Base-by-base conservation (phyloP, 179 eudicot genomes). In the Silene coronaria region DNA sequence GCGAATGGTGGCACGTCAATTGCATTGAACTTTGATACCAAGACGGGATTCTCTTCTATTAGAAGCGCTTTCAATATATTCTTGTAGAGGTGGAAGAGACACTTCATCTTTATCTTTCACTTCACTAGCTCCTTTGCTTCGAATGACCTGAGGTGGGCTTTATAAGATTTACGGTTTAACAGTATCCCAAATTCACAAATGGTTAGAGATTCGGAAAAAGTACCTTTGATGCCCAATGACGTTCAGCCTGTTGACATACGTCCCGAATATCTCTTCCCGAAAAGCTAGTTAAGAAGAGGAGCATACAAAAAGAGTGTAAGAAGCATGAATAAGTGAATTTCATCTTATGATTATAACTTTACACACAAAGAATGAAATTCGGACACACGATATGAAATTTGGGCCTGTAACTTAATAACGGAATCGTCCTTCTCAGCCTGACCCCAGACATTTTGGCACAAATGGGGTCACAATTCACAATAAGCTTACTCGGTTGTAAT, bases 231-330 rank as follows among this genome's bases (percentile, higher is more conserved):
- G 97, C 99, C 97, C 99, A 96, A 48, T 84, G 93, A 5, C 99
- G 83, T 83, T 96, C 99, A 45, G 97, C 97, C 82, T 91, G 99
- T 79, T 89, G 97, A 84, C 97, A 93, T 28, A 88, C 89, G 71
- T 96, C 97, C 64, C 96, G 84, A 62, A 91, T 93, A 82, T 93
- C 97, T 68, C 99, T 83, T 70, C 99, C 99, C 65, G 97, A 90
- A 89, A 96, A 87, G 46, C 99, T 96, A 19, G 16, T 38, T 38
- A 38, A 38, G 45, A 38, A 38, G 45, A 24, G 55, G 22, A n/a
- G 38, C 22, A 65, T 65, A 34, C 6, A 62, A 67, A 71, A 48
- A 38, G 45, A 38, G 1, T 38, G 11, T 9, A 38, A 38, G 45
- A 38, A 38, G 45, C 61, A 32, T 38, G 3, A 57, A 42, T 30